Conservation (phyloP, 2,329 filamentous ascomycete species). For the Hypoxylon sp. region DNA sequence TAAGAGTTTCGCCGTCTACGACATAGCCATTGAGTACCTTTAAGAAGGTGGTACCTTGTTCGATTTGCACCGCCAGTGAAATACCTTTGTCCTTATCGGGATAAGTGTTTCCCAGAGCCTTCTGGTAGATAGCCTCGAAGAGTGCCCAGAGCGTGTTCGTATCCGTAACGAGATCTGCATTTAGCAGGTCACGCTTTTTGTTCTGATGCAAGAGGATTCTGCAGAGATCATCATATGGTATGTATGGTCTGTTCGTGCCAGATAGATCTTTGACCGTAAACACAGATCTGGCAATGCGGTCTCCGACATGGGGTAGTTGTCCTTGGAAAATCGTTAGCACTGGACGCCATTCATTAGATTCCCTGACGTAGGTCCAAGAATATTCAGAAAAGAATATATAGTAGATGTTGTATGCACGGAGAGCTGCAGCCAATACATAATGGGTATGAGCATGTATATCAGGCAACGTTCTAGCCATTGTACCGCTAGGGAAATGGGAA, state of each 20-base stretch:
- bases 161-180: neutral
- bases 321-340: too few relatives aligned
- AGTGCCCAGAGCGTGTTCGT: neutral
- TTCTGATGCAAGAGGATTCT: neutral
- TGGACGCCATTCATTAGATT: too few relatives aligned
- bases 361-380: too few relatives aligned
- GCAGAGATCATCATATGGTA: neutral
- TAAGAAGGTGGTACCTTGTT: neutral
- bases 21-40: neutral
- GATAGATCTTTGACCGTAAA: neutral
- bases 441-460: too few relatives aligned
- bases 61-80: neutral
- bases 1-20: neutral
- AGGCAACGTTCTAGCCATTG: too few relatives aligned
- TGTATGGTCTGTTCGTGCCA: neutral
- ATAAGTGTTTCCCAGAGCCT: neutral
- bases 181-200: neutral
- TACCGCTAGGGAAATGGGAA: too few relatives aligned
- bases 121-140: neutral
- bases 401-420: too few relatives aligned
- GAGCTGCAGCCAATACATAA: too few relatives aligned
- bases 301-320: too few relatives aligned
- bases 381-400: too few relatives aligned
- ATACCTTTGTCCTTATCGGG: neutral
- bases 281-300: neutral